Percentiles rank a stretch among this genome's conserved stretches.
Conservation (phyloP, 2,329 filamentous ascomycete genomes). For the Fusarium floridanum region DNA sequence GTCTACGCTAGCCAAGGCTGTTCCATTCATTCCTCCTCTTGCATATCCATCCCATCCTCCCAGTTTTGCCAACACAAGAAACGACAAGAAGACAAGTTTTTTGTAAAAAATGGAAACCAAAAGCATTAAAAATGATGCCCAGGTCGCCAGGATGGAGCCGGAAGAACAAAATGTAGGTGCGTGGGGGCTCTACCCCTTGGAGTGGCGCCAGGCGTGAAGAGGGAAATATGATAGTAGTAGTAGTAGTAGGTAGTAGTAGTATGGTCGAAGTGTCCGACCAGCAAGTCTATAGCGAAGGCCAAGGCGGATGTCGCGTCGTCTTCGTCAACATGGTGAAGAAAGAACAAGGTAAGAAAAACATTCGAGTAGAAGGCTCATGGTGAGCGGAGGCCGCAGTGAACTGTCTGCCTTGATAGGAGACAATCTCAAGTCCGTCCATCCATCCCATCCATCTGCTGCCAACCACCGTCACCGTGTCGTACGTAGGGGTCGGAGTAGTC, state of each 20-base stretch:
- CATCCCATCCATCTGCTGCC: conserved; percentile 9
- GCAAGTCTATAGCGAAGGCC: conserved; percentile 47
- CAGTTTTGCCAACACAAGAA: conserved; percentile 33
- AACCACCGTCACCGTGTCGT: conserved; percentile 32
- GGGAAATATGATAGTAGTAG: conserved; percentile 28
- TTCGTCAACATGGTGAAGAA: conserved; percentile 41
- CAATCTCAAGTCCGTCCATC: neutral
- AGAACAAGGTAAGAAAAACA: conserved; percentile 36
- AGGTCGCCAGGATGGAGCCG: conserved; percentile 48
- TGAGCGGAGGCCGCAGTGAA: conserved; percentile 2
- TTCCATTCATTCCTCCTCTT: conserved; percentile 40
- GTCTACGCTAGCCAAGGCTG: conserved; percentile 38
- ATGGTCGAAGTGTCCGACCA: conserved; percentile 36
- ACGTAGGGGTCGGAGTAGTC: conserved; percentile 38
- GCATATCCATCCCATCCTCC: conserved; percentile 22
- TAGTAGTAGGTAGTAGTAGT: conserved; percentile 2
- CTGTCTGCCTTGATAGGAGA: neutral
- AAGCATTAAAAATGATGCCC: conserved; percentile 43
- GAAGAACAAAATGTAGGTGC: conserved; percentile 40
- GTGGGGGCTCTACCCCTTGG: conserved; percentile 45
- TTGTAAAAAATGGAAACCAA: conserved; percentile 20
- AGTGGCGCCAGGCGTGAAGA: conserved; percentile 39
- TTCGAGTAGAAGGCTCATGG: conserved; percentile 42
- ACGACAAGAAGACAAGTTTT: conserved; percentile 39
- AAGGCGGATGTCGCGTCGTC: conserved; percentile 39